Percentiles rank a stretch among this genome's conserved stretches.
Conservation (phyloP, 2,329 filamentous ascomycete species). For the Cladosporium cucumerinum region DNA sequence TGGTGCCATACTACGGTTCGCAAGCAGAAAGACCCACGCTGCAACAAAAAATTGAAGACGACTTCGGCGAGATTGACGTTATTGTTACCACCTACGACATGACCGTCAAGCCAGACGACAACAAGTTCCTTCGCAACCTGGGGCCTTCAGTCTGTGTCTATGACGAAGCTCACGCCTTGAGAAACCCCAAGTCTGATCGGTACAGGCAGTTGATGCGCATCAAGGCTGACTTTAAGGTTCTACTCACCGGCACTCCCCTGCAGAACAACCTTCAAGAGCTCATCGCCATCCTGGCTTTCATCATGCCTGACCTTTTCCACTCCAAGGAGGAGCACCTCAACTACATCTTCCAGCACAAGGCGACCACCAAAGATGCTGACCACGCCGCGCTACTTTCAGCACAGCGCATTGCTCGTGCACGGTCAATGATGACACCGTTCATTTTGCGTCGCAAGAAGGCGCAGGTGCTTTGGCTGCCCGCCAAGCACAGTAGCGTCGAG, state of each 20-base stretch:
- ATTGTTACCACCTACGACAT: conserved; percentile 71
- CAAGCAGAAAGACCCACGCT: conserved; percentile 66
- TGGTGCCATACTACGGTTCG: conserved; percentile 70
- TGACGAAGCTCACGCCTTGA: conserved; percentile 91
- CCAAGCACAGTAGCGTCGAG: conserved; percentile 73
- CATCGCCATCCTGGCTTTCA: conserved; percentile 85
- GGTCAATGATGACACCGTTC: conserved; percentile 91
- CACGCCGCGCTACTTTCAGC: conserved; percentile 81
- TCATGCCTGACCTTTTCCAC: conserved; percentile 80
- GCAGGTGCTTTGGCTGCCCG: conserved; percentile 76
- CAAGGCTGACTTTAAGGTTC: conserved; percentile 74
- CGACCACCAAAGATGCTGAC: conserved; percentile 71
- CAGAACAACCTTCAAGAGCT: conserved; percentile 95
- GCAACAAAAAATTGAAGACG: conserved; percentile 63
- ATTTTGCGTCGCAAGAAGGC: conserved; percentile 91
- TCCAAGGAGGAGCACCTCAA: conserved; percentile 74
- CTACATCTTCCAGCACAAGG: conserved; percentile 87
- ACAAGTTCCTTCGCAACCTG: conserved; percentile 58
- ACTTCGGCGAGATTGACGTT: conserved; percentile 63
- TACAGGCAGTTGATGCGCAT: conserved; percentile 79
- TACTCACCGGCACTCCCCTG: conserved; percentile 86
- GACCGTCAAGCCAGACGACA: conserved; percentile 58
- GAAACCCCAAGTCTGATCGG: conserved; percentile 78
- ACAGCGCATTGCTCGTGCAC: conserved; percentile 80
- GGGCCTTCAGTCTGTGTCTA: conserved; percentile 66